A percentile compares a stretch with the other conserved stretches of the same genome.
Conservation (phyloP, 1,284 basidiomycete genomes). For the Rhodotorula sp. region DNA sequence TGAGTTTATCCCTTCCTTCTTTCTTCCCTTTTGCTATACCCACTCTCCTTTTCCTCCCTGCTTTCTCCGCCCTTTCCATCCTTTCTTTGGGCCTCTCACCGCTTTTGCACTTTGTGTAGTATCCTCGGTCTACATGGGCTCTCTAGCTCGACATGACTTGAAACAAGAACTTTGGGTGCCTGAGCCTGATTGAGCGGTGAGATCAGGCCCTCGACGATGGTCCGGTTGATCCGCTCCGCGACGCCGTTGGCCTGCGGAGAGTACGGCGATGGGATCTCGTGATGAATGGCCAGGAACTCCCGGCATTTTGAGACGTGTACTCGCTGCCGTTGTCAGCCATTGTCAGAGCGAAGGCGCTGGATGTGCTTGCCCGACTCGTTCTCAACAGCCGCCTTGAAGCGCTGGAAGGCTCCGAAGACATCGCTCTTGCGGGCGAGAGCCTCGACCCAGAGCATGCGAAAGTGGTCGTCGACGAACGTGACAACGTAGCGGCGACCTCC, state of each 20-base stretch:
- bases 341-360: slow-evolving; percentile 46
- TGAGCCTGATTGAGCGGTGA: slow-evolving; percentile 44
- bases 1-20: too few species aligned
- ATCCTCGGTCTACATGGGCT: too few species aligned
- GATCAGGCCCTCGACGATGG: slow-evolving; percentile 44
- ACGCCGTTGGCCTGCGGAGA: slow-evolving; percentile 49
- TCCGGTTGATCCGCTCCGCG: slow-evolving; percentile 46
- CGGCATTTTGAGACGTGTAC: slow-evolving; percentile 45
- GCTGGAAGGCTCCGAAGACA: slow-evolving; percentile 46
- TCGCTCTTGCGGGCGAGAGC: slow-evolving; percentile 49
- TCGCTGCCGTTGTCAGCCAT: slow-evolving; percentile 42
- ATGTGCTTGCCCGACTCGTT: slow-evolving; percentile 44
- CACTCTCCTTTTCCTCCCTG: too few species aligned
- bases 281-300: slow-evolving; percentile 45
- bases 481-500: slow-evolving; percentile 49
- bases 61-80: too few species aligned
- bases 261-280: slow-evolving; percentile 49
- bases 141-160: too few species aligned
- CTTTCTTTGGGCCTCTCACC: too few species aligned
- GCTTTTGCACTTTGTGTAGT: too few species aligned
- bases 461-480: slow-evolving; percentile 49
- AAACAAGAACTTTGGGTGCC: slow-evolving; percentile 39
- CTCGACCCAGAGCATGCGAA: slow-evolving; percentile 39
- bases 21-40: too few species aligned
- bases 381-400: slow-evolving; percentile 46